A percentile compares a stretch with the other conserved stretches of the same genome.
Evolutionary conservation across 1,284 basidiomycete genomes (phyloP).

Genomic region (Leccinum fallax): DNA sequence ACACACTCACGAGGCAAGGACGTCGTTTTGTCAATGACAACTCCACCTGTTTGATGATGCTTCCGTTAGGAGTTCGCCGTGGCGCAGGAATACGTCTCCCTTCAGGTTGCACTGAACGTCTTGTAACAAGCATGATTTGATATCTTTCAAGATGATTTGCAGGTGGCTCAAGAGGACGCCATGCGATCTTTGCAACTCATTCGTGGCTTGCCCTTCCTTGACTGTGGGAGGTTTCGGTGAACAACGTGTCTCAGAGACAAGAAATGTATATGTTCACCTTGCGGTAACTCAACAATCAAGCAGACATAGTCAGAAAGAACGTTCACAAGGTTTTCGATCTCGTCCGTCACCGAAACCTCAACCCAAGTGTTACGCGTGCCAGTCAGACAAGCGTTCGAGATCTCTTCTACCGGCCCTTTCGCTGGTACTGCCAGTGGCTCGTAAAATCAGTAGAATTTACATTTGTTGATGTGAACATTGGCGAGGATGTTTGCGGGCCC

Average conservation of each 20-base stretch:
- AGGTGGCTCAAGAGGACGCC: background rate
- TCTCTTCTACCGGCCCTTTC: background rate
- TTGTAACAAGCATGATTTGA: background rate
- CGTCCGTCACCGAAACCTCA: background rate
- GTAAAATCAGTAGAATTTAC: background rate
- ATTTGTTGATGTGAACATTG: background rate
- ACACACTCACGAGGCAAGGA: too few relatives aligned
- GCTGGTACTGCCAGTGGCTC: background rate
- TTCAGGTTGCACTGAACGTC: background rate
- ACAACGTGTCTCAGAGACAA: too few relatives aligned
- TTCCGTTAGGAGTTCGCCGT: too few relatives aligned
- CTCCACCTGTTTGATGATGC: background rate
- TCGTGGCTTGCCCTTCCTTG: too few relatives aligned
- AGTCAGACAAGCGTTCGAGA: background rate
- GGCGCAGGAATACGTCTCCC: background rate
- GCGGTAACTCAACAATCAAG: background rate
- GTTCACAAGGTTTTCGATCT: background rate
- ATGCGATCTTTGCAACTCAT: background rate
- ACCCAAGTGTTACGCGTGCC: background rate
- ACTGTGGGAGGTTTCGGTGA: background rate
- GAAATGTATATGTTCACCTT: background rate
- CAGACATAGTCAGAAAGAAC: background rate
- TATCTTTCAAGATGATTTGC: background rate
- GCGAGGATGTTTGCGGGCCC: background rate
- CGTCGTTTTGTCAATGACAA: background rate